A percentile compares a stretch with the other conserved stretches of the same genome.
These are phyloP conservation scores for Mycena maculata DNA, from an alignment of 768 basidiomycete genomes.

Conservation along the genomic window DNA sequence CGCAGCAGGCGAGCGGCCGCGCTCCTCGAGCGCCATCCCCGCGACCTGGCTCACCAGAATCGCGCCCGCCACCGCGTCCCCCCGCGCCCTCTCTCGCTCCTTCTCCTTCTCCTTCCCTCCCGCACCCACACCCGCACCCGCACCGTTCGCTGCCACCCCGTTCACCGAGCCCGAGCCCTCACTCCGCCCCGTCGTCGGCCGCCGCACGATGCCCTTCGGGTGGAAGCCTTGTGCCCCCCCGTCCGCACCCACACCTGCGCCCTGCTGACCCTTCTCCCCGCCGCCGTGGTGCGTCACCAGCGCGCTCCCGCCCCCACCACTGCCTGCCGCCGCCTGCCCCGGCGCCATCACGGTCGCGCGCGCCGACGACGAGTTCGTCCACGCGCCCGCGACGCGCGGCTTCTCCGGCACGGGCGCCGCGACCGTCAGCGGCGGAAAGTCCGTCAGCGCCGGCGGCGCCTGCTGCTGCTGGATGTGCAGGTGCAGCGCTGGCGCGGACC, in stretches of 20 bases:
- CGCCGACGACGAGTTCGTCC: constrained; percentile 69
- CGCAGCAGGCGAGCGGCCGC: neutral
- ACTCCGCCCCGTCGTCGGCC: constrained; percentile 23
- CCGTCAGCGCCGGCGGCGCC: constrained; percentile 55
- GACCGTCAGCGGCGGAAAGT: constrained; percentile 78
- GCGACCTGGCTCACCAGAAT: constrained; percentile 30
- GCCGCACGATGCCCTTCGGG: constrained; percentile 21
- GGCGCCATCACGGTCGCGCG: constrained; percentile 63
- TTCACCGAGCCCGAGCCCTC: constrained; percentile 5
- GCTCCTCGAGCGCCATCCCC: constrained; percentile 31
- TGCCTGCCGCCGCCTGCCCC: constrained; percentile 39
- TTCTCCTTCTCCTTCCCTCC: constrained; percentile 18
- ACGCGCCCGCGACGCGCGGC: constrained; percentile 68
- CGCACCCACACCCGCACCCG: neutral
- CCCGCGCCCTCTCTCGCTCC: constrained; percentile 23
- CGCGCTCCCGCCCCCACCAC: constrained; percentile 43
- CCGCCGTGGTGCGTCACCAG: constrained; percentile 9
- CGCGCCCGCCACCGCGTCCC: constrained; percentile 22
- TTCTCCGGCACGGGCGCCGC: constrained; percentile 57
- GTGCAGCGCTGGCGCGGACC: constrained; percentile 30
- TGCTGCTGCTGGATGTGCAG: constrained; percentile 40
- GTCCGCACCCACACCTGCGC: neutral
- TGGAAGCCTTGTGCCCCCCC: constrained; percentile 1
- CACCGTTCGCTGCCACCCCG: neutral
- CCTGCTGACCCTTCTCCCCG: neutral